These are phyloP conservation scores for Acacia melanoxylon DNA, from an alignment of 306 rosid genomes.

Conservation along the genomic window DNA sequence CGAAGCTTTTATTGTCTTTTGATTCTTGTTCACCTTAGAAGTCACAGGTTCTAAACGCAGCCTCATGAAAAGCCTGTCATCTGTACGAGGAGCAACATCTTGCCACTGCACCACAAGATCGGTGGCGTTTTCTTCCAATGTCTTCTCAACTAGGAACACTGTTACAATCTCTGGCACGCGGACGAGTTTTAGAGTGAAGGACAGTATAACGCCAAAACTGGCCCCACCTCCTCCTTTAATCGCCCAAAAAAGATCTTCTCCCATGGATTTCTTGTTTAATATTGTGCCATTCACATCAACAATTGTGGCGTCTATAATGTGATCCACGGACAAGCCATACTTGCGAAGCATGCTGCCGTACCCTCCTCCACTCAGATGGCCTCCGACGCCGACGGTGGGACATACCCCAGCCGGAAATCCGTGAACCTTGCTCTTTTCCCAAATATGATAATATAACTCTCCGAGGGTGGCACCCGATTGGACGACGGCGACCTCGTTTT, in stretches of 20 bases:
- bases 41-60: conserved; percentile 51
- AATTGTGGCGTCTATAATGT: conserved; percentile 64
- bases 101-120: conserved; percentile 72
- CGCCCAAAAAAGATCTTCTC: conserved; percentile 87
- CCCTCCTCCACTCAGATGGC: conserved; percentile 84
- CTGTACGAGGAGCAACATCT: conserved; percentile 46
- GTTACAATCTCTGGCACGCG: conserved; percentile 62
- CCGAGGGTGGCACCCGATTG: conserved; percentile 76
- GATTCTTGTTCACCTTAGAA: conserved; percentile 41
- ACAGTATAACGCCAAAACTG: conserved; percentile 68
- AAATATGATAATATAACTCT: conserved; percentile 62
- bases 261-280: conserved; percentile 59
- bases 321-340: conserved; percentile 63
- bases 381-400: conserved; percentile 79
- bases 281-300: conserved; percentile 64
- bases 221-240: conserved; percentile 81
- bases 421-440: conserved; percentile 61
- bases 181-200: conserved; percentile 59
- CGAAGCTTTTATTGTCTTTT: conserved; percentile 43
- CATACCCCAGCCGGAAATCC: conserved; percentile 78
- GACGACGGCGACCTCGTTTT: conserved; percentile 51
- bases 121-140: conserved; percentile 47
- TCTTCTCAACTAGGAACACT: conserved; percentile 41
- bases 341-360: conserved; percentile 74
- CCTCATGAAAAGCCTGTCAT: conserved; percentile 64